Base-by-base conservation (phyloP, 345 rosid species). In the Hypericum perforatum region DNA sequence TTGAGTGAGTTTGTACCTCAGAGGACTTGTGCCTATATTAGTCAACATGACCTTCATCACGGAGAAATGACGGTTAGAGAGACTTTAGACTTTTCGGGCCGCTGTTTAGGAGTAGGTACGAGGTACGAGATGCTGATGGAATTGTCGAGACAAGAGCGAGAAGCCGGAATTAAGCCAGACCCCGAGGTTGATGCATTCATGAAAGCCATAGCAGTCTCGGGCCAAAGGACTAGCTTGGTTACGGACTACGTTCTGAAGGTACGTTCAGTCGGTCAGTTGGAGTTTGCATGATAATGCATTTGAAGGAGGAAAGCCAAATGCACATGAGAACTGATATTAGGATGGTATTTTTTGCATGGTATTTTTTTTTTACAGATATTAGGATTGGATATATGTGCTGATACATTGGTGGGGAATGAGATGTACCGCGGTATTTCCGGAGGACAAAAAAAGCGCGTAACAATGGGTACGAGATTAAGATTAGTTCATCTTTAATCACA, bases 181-280 rank as follows among this genome's bases (percentile, higher is more conserved):
- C 50, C 22, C 10, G 50, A 46, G 16, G 14, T 46, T 46, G 50
- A 46, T 14, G 50, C 50, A 46, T 46, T 46, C 50, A 46, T 46
- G 50, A 46, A 46, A 46, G 50, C 50, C 14, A 46, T 29, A 46
- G 15, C 50, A 6, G 8, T 46, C 22, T 14, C 32, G 15, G 32
- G 50, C 15, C 50, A 46, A 29, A 13, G 22, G 22, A 46, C 15
- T 13, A 8, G 9, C 32, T 14, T 46, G 9, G 50, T 46, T 2
- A 32, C 22, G 1, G 50, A 46, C 22, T 46, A 46, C 14, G 50
- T 46, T 32, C 12, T 46, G 9, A 46, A 46, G 50, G 50, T 46
- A 46, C 6, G 8, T 7, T n/a, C 0, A 0, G 7, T n/a, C 8
- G 15, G 22, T 46, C 50, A n/a, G n/a, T n/a, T n/a, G 7, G 16